Conservation (phyloP, 73 alveolate genomes). For the Stentor coeruleus region DNA sequence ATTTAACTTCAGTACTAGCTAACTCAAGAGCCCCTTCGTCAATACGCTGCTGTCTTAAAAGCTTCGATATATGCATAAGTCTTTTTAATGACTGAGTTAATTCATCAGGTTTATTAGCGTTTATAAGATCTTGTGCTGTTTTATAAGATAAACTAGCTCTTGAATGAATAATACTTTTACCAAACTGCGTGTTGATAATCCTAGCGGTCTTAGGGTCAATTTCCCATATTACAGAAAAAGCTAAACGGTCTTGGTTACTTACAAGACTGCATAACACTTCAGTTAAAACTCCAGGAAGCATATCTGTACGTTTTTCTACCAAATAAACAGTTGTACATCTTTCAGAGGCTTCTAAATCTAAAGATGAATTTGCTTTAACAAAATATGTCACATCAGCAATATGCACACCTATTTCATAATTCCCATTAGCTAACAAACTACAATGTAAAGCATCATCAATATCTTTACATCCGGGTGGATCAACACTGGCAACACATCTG, state of each 20-base stretch:
- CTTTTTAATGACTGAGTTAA: conserved; percentile 60
- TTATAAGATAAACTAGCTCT: conserved; percentile 72
- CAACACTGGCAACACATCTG: conserved; percentile 83
- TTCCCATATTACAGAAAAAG: conserved; percentile 96
- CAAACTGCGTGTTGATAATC: conserved; percentile 59
- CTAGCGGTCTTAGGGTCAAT: conserved; percentile 75
- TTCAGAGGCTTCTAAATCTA: conserved; percentile 94
- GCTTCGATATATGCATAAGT: conserved; percentile 65
- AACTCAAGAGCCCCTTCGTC: conserved; percentile 93
- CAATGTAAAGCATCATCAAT: conserved; percentile 99
- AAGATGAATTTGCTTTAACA: conserved; percentile 87
- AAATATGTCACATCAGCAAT: conserved; percentile 98
- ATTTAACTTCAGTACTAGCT: conserved; percentile 94
- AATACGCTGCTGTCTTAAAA: conserved; percentile 71
- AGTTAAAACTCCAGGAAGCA: conserved; percentile 96
- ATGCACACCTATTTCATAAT: conserved; percentile 98
- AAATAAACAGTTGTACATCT: conserved; percentile 98
- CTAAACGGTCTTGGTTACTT: conserved; percentile 87
- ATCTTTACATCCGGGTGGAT: conserved; percentile 99
- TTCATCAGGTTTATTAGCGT: conserved; percentile 61
- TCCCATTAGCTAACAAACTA: conserved; percentile 75
- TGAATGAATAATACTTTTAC: conserved; percentile 75
- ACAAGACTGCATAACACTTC: conserved; percentile 94
- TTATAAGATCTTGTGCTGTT: conserved; percentile 74
- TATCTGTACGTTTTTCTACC: conserved; percentile 96